Percentiles rank a stretch among this genome's conserved stretches.
These are phyloP conservation scores for Ganoderma multipileum DNA, from an alignment of 1,284 basidiomycete species.

Conservation along the genomic window DNA sequence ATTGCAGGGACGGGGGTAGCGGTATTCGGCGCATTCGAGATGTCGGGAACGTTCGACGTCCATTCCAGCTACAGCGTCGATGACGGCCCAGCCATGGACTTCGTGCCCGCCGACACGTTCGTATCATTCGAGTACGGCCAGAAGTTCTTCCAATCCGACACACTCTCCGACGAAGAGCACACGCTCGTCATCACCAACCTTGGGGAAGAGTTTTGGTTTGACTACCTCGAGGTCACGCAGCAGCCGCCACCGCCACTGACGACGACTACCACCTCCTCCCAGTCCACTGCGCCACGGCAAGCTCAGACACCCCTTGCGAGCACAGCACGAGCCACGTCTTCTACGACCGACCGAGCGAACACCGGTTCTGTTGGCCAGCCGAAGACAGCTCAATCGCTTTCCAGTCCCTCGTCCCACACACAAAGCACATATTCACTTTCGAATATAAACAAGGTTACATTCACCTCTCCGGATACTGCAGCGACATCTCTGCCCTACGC, in stretches of 20 bases:
- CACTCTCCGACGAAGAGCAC: constrained; percentile 1
- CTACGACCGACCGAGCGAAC: neutral
- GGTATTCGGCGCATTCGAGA: constrained; percentile 12
- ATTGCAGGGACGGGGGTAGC: neutral
- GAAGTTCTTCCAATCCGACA: neutral
- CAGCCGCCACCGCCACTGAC: neutral
- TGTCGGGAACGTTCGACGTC: constrained; percentile 3
- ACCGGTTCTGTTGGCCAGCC: neutral
- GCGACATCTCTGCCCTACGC: neutral
- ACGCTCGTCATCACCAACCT: constrained; percentile 2
- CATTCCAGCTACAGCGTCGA: constrained; percentile 10
- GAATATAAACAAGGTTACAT: neutral
- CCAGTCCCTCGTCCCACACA: neutral
- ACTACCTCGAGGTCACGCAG: neutral
- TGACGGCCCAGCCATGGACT: neutral
- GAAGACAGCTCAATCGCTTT: neutral
- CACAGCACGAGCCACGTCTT: neutral
- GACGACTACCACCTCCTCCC: neutral
- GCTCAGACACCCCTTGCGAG: neutral
- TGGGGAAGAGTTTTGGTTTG: neutral
- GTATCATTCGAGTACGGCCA: neutral
- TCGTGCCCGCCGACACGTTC: constrained; percentile 1
- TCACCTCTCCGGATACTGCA: neutral
- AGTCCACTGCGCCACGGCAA: neutral
- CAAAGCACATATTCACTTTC: neutral